Evolutionary conservation across 352 stramenopile species (phyloP).

Genomic region (Globisporangium mamillatum): DNA sequence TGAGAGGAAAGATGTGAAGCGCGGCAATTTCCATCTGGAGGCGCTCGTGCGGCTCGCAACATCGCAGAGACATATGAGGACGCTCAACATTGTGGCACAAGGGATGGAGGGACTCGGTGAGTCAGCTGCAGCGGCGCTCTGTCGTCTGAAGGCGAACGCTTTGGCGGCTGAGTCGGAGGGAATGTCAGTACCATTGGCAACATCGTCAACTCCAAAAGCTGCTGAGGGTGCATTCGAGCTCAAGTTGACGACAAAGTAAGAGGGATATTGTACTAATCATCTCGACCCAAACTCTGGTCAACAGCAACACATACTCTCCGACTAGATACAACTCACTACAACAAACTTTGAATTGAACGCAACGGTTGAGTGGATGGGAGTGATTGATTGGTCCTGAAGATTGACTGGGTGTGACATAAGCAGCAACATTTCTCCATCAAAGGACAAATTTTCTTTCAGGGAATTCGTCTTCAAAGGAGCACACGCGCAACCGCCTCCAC

Average conservation of each 20-base stretch:
- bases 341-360: background rate
- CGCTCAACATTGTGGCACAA: slow-evolving; percentile 20
- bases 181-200: background rate
- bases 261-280: background rate
- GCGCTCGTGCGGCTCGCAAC: slow-evolving; percentile 21
- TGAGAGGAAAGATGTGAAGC: slow-evolving; percentile 16
- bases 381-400: background rate
- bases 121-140: background rate
- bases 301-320: background rate
- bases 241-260: background rate
- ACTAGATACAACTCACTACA: background rate
- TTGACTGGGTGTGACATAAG: background rate
- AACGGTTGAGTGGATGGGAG: background rate
- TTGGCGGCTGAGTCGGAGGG: background rate
- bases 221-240: background rate
- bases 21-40: slow-evolving; percentile 25
- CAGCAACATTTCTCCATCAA: background rate
- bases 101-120: slow-evolving; percentile 10
- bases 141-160: background rate
- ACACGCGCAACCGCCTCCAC: background rate
- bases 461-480: background rate
- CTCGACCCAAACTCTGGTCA: background rate
- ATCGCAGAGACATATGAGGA: slow-evolving; percentile 12
- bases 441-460: background rate
- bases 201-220: background rate